Base-by-base conservation (phyloP, 1,139 yeast genomes). In the Pichia norvegensis region DNA sequence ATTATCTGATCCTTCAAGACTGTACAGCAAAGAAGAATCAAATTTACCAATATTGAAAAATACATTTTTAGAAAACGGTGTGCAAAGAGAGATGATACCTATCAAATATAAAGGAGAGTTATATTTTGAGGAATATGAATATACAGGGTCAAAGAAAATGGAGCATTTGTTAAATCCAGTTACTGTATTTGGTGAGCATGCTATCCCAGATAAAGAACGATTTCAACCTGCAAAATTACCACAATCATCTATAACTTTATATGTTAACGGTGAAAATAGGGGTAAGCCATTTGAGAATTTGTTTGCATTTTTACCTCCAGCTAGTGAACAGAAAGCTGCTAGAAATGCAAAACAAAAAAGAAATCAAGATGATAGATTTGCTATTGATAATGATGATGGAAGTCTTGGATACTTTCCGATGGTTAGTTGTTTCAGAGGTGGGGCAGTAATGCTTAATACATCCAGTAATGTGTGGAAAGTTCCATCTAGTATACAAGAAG, bases 401-500 rank as follows among this genome's bases (percentile, higher is more conserved):
- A 70, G 78, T 41, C 66, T 88, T 46, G 98, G 97, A 0, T 92
- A 94, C 62, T 92, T 80, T 64, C 98, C 98, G 1, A 86, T 90
- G 67, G 70, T 87, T 31, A 85, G 95, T 46, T 85, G 85, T 33
- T 92, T 79, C 60, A 78, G 79, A 53, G 85, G 85, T 11, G 98
- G 97, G 0, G 68, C 76, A 14, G 95, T 86, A 8, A 68, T 74
- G 46, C 63, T 87, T 45, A 80, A 81, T 54, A 70, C 85, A 14
- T 88, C 90, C 0, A 88, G 90, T 0, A 67, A 75, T n/a, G 78
- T 85, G 54, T 68, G 68, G 47, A 68, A 51, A 47, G 57, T 62
- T 3, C 79, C 83, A 0, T 55, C 61, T 0, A 68, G 69, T 4
- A 52, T 67, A 3, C 64, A 61, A 19, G 55, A 54, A 0, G 42